Evolutionary conservation across 2,329 filamentous ascomycete genomes (phyloP).

Genomic region (Xylaria sp.): DNA sequence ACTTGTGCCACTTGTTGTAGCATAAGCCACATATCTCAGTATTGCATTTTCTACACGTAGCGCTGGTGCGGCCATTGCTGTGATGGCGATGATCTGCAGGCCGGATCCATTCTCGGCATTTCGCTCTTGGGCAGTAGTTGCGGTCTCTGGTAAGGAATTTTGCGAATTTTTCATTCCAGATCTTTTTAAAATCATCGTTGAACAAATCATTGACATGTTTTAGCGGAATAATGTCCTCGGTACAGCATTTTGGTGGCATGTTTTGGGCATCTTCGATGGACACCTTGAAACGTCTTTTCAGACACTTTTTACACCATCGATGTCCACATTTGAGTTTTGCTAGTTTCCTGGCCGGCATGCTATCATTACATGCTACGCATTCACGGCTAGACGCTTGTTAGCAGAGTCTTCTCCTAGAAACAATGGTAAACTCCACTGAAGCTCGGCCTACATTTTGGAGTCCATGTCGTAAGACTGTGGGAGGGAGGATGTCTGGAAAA

Average conservation of each 20-base stretch:
- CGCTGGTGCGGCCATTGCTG: conserved; percentile 70
- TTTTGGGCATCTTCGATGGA: conserved; percentile 80
- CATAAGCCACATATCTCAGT: conserved; percentile 80
- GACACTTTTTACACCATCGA: conserved; percentile 80
- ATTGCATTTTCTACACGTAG: conserved; percentile 75
- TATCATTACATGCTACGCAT: conserved; percentile 78
- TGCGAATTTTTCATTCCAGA: conserved; percentile 83
- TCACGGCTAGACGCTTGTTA: conserved; percentile 63
- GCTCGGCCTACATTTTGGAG: conserved; percentile 45
- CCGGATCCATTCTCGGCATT: conserved; percentile 83
- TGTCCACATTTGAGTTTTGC: conserved; percentile 82
- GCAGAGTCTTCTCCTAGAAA: conserved; percentile 35
- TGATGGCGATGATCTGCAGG: conserved; percentile 71
- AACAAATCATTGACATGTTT: conserved; percentile 82
- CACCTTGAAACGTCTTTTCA: conserved; percentile 78
- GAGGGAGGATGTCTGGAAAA: conserved; percentile 46
- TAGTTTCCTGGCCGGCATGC: conserved; percentile 70
- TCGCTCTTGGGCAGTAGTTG: conserved; percentile 77
- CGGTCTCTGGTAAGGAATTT: conserved; percentile 80
- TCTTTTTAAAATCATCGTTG: conserved; percentile 76
- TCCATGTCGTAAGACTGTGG: conserved; percentile 43
- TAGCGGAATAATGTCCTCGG: conserved; percentile 75
- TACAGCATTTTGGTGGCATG: conserved; percentile 89
- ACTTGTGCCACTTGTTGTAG: conserved; percentile 77
- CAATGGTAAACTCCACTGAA: neutral